These are phyloP conservation scores for Pharus latifolius DNA, from an alignment of 176 grass and related monocot genomes.

Conservation along the genomic window DNA sequence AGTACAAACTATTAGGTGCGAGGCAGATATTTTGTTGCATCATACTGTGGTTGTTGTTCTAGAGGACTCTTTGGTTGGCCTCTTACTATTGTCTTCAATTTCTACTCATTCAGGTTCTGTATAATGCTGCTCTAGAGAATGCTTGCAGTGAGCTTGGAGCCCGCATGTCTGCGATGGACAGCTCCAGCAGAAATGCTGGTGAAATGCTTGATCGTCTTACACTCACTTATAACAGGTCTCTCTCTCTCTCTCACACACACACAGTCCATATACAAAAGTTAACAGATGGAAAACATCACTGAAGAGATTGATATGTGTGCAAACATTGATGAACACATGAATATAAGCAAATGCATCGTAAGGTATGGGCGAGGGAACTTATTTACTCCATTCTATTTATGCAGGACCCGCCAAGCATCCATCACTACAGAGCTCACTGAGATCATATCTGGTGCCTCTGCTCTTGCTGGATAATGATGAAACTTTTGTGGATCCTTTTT, in stretches of 20 bases:
- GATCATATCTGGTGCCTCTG: conserved; percentile 95
- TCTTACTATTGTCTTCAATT: conserved; percentile 4
- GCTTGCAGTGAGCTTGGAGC: conserved; percentile 87
- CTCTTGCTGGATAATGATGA: conserved; percentile 64
- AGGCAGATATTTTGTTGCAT: neutral
- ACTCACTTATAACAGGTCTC: conserved; percentile 76
- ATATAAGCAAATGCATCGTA: neutral
- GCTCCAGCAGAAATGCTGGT: conserved; percentile 90
- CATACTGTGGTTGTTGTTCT: neutral
- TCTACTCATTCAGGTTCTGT: conserved; percentile 49
- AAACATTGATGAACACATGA: neutral
- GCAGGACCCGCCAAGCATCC: conserved; percentile 94
- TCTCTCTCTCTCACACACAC: neutral
- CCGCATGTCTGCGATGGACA: conserved; percentile 99
- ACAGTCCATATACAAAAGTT: neutral
- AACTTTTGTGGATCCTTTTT: neutral
- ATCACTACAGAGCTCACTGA: conserved; percentile 89
- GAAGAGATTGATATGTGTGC: neutral
- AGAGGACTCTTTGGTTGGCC: neutral
- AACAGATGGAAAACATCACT: too few species aligned
- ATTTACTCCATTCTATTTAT: conserved; percentile 8
- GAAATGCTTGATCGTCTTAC: conserved; percentile 96
- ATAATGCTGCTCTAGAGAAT: conserved; percentile 87
- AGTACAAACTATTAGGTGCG: too few species aligned
- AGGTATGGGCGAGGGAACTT: neutral